Evolutionary conservation across 495 filamentous ascomycete species (phyloP).

Genomic region (Penicillium bovifimosum): DNA sequence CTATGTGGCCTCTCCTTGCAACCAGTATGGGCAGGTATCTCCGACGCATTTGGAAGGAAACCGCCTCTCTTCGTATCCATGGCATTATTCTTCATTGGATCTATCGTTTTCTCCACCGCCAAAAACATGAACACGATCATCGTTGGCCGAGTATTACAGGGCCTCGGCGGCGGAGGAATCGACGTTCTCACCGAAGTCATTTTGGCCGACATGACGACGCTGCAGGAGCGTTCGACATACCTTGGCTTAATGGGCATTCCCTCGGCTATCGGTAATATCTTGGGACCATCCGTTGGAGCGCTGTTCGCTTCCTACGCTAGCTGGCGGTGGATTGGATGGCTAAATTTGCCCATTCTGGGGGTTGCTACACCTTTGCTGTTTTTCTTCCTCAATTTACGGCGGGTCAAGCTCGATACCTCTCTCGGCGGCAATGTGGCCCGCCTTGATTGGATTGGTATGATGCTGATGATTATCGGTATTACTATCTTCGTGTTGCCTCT

Average conservation of each 20-base stretch:
- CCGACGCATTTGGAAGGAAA: constrained; percentile 49
- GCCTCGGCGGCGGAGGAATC: constrained; percentile 32
- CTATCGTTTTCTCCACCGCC: constrained; percentile 33
- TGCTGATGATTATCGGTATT: constrained; percentile 43
- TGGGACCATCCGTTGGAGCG: constrained; percentile 35
- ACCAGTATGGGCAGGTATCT: constrained; percentile 37
- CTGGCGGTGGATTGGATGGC: constrained; percentile 63
- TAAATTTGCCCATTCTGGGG: constrained; percentile 56
- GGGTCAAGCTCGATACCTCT: no score
- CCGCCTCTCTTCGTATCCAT: constrained; percentile 37
- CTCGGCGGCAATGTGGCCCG: constrained; percentile 24
- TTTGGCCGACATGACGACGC: constrained; percentile 35
- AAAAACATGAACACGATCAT: constrained; percentile 31
- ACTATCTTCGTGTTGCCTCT: constrained; percentile 48
- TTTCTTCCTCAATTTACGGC: constrained; percentile 40
- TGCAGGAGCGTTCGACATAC: constrained; percentile 32
- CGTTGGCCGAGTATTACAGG: constrained; percentile 29
- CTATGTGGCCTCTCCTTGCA: constrained; percentile 26
- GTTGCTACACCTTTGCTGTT: constrained; percentile 44
- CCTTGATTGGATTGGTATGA: constrained; percentile 52
- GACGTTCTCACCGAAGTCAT: constrained; percentile 30
- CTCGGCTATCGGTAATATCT: constrained; percentile 8
- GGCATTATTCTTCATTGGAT: constrained; percentile 38
- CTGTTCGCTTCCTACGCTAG: constrained; percentile 30
- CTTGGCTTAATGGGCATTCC: constrained; percentile 21